Percentiles rank a stretch among this genome's conserved stretches.
phyloP scores from a whole-genome alignment of 148 eudicot species.

The Salicornia ramosissima region DNA sequence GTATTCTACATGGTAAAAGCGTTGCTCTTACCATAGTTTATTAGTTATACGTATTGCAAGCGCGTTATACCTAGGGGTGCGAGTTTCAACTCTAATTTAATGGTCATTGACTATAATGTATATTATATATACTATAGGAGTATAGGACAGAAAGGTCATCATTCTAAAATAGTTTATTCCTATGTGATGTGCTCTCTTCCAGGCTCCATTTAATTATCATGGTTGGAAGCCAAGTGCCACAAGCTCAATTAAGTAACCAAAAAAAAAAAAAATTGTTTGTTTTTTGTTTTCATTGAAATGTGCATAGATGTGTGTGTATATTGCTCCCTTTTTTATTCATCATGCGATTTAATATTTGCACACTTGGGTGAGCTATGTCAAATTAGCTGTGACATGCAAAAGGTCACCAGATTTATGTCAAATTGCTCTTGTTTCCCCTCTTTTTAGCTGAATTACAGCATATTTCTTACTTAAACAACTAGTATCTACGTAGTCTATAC shows the following conservation, averaged over 20 bases:
- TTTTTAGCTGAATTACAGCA: neutral
- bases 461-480: neutral
- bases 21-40: neutral
- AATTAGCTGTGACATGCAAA: neutral
- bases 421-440: neutral
- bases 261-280: too few species aligned
- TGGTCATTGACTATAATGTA: neutral
- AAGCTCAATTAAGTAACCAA: neutral
- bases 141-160: neutral
- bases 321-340: neutral
- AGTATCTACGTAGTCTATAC: neutral
- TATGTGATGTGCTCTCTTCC: neutral
- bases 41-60: neutral
- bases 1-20: neutral
- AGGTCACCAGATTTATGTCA: neutral
- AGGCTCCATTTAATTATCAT: neutral
- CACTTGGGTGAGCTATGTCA: conserved; percentile 1
- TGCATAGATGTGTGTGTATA: neutral
- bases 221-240: neutral
- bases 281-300: neutral
- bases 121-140: neutral
- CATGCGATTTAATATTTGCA: neutral
- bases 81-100: neutral
- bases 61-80: neutral
- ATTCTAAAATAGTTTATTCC: neutral